Evolutionary conservation across 2,329 filamentous ascomycete species (phyloP), one percentile per base, ranked within the genome.

Genomic region (Pseudogymnoascus sp.): DNA sequence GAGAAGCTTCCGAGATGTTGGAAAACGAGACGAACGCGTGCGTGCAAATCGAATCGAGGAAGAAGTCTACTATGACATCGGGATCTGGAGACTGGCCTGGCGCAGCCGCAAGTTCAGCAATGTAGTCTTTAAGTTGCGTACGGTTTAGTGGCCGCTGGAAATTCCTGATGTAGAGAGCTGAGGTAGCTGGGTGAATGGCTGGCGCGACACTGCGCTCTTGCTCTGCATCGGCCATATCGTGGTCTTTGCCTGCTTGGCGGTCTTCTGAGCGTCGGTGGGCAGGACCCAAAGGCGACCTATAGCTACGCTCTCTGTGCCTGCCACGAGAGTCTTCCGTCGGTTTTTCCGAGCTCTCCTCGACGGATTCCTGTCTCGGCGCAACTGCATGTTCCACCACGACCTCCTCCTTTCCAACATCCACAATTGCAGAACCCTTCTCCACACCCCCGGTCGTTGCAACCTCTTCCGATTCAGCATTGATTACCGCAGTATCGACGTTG

Each of bases 141-240:
- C 86, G 82, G 64, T 91, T 88, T 21, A 97, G 80, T 8, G 95
- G 93, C 56, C 93, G 87, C 85, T 96, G 93, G 62, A 97, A 85
- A 70, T 96, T 88, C 74, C 88, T 87, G 69, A 97, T 95, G 76
- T 97, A 97, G 56, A 97, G 79, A 14, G 90, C 88, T 33, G 85
- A 77, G 2, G 92, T 93, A 4, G 88, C 86, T 21, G 85, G 82
- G 73, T 95, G 90, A 37, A 87, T 76, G 0, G 90, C 82, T 6
- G 87, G 86, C 26, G 76, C 72, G 14, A 82, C 75, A 19, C 63
- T 63, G 47, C 69, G 67, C 61, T 73, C 72, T 44, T 65, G 64
- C 59, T 73, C 66, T 42, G 59, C 38, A 42, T 67, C 62, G 47
- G 66, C 47, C 13, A 50, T 50, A 14, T 70, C 50, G 7, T 56